Conservation (phyloP, 768 basidiomycete genomes). For the Dioszegia hungarica region DNA sequence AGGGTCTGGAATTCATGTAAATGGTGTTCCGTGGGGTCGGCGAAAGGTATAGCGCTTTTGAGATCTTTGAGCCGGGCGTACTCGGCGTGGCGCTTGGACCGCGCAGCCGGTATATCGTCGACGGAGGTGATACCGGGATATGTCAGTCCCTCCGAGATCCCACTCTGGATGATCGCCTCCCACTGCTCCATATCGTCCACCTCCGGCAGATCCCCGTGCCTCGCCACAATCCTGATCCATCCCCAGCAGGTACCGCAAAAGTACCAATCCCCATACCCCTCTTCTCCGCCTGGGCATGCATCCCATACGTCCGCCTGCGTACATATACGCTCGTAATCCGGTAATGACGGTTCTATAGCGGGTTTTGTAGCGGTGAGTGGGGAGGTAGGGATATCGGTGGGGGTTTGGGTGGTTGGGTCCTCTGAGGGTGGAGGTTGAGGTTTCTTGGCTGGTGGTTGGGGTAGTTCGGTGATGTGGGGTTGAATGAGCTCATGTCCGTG, state of each 20-base stretch:
- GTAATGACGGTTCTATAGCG: background rate
- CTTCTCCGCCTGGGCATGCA: slow-evolving; percentile 25
- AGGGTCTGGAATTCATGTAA: slow-evolving; percentile 22
- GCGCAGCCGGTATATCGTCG: slow-evolving; percentile 2
- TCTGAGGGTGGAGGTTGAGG: background rate
- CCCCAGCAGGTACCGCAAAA: slow-evolving; percentile 40
- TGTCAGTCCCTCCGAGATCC: background rate
- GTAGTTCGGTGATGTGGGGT: slow-evolving; percentile 25
- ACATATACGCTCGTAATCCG: slow-evolving; percentile 13
- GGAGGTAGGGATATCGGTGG: background rate
- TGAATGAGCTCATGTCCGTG: slow-evolving; percentile 36
- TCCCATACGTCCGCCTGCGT: slow-evolving; percentile 30
- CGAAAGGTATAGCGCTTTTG: background rate
- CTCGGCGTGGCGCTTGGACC: slow-evolving; percentile 4
- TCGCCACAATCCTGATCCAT: slow-evolving; percentile 26
- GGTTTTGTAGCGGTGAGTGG: background rate
- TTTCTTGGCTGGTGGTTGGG: slow-evolving; percentile 13
- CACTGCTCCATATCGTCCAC: slow-evolving; percentile 8
- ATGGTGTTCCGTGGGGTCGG: slow-evolving; percentile 19
- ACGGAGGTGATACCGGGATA: background rate
- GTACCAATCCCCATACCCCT: slow-evolving; percentile 26
- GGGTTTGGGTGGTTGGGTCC: background rate
- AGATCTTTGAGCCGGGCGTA: slow-evolving; percentile 17
- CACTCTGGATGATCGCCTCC: background rate
- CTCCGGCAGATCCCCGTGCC: slow-evolving; percentile 1